Evolutionary conservation across 2,329 filamentous ascomycete species (phyloP).

Genomic region (Fusarium sp.): DNA sequence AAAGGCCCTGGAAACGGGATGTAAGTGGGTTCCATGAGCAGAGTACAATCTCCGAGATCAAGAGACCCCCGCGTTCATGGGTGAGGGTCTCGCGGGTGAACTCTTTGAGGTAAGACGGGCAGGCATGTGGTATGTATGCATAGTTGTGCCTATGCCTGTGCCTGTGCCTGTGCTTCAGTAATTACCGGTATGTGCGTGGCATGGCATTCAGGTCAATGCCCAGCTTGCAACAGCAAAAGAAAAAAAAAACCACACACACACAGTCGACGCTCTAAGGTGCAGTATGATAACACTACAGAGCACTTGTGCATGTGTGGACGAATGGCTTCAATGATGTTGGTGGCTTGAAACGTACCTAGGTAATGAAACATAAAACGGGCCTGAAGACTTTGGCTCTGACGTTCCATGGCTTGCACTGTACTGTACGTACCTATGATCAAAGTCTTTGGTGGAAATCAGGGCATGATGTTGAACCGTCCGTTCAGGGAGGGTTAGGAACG

Average conservation of each 20-base stretch:
- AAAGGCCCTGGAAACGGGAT: slow-evolving; percentile 20
- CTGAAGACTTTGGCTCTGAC: slow-evolving; percentile 11
- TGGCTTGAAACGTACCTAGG: slow-evolving; percentile 22
- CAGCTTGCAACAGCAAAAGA: neutral
- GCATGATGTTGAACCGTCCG: slow-evolving; percentile 5
- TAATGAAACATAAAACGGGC: slow-evolving; percentile 35
- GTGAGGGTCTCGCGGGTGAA: slow-evolving; percentile 4
- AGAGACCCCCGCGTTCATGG: slow-evolving; percentile 15
- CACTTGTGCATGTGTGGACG: slow-evolving; percentile 7
- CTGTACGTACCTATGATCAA: slow-evolving; percentile 6
- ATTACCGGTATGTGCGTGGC: neutral
- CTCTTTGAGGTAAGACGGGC: neutral
- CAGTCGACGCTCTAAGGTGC: neutral
- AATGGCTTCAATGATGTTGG: slow-evolving; percentile 22
- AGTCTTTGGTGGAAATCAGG: slow-evolving; percentile 2
- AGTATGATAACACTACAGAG: neutral
- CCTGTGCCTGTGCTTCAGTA: neutral
- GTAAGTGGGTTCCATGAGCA: slow-evolving; percentile 15
- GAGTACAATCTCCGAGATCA: slow-evolving; percentile 30
- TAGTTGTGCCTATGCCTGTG: neutral
- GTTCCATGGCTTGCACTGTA: slow-evolving; percentile 7
- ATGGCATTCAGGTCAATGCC: neutral
- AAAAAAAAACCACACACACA: neutral
- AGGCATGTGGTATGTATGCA: neutral
- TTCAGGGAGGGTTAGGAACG: slow-evolving; percentile 31